Base-by-base conservation (phyloP, 23 red algal species). In the Gracilaria domingensis region DNA sequence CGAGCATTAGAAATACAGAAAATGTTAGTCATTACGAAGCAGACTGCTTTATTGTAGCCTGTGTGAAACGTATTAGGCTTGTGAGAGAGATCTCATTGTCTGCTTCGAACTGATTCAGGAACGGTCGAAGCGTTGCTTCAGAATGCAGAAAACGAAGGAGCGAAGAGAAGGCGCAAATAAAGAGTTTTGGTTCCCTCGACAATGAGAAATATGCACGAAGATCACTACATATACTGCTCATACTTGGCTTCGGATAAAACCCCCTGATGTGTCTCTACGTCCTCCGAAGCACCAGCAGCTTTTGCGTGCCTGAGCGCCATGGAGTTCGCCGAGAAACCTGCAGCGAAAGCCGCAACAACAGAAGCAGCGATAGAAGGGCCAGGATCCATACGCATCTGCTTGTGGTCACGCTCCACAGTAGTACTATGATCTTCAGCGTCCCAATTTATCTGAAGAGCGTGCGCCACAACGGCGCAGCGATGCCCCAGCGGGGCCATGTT, bases 291-390 rank as follows among this genome's bases (percentile, higher is more conserved):
- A 24, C 61, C 61, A 5, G 42, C 81, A 20, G 60, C 81, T 8
- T 60, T 85, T 37, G 81, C 81, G 12, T 85, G 61, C 49, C 71
- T 85, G 26, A 85, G 65, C 32, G 81, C 58, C 29, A 85, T 85
- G 24, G 81, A 50, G 30, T 56, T 65, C 0, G 81, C 2, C 12
- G 81, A 39, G 30, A 85, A 28, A 48, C 17, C 71, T 12, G 54
- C 16, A 17, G 47, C 26, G 80, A 57, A 44, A 24, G 80, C 38
- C 5, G 60, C 72, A 25, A 16, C 26, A 2, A 42, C 39, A 0
- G 64, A 5, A 13, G 13, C 64, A 0, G 64, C 33, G 1, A 32
- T 32, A 30, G 64, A 69, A 37, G 64, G 0, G 30, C 30, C 37
- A 9, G 30, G 42, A 14, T 85, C 81, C 4, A 85, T 70, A 14